phyloP scores from a whole-genome alignment of 73 alveolate species.

The Paramecium tetraurelia region DNA sequence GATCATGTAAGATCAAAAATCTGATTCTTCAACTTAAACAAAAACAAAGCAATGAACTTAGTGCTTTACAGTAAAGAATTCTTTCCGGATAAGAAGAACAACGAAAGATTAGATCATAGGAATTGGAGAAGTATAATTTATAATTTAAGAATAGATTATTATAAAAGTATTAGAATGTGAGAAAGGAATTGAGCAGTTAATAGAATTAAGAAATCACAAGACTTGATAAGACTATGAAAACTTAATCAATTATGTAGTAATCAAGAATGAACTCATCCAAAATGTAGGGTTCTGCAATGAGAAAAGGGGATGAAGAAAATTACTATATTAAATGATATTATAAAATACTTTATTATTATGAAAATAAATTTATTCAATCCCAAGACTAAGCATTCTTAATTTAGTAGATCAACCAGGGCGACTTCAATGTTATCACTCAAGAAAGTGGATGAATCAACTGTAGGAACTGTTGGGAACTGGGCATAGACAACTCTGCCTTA shows the following conservation, averaged over 20 bases:
- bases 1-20: constrained; percentile 53
- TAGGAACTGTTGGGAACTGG: constrained; percentile 22
- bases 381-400: neutral
- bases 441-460: neutral
- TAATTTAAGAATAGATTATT: constrained; percentile 27
- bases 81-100: constrained; percentile 57
- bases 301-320: neutral
- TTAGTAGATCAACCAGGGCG: constrained; percentile 1
- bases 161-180: constrained; percentile 60
- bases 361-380: neutral
- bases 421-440: constrained; percentile 2
- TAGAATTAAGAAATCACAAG: constrained; percentile 53
- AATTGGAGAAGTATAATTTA: constrained; percentile 44
- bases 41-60: constrained; percentile 22
- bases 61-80: constrained; percentile 49
- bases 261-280: constrained; percentile 30
- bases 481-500: neutral
- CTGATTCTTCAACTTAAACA: constrained; percentile 9
- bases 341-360: neutral
- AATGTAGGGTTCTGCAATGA: neutral
- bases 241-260: constrained; percentile 29
- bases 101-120: constrained; percentile 59
- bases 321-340: neutral
- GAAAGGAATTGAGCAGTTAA: constrained; percentile 54
- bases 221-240: constrained; percentile 45